Base-by-base conservation (phyloP, 192 early-diverging fungal genomes). In the Entomortierella parvispora region DNA sequence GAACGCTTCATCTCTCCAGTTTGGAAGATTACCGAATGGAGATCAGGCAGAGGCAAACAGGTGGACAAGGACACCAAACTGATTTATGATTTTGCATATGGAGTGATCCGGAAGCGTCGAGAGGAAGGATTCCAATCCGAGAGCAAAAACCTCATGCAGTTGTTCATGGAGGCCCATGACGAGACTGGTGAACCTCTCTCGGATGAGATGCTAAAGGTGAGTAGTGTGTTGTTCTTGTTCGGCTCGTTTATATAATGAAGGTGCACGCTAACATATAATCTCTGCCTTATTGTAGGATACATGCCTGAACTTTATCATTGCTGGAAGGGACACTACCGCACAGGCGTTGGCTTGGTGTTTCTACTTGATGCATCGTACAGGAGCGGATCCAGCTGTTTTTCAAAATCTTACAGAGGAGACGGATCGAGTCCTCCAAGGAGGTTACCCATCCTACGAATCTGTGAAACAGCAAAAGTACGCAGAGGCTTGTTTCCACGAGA, bases 281-380 rank as follows among this genome's bases (percentile, higher is more conserved):
- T n/a, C n/a, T n/a, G n/a, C n/a, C n/a, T n/a, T n/a, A n/a, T n/a
- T n/a, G n/a, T n/a, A n/a, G 31, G 86, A 88, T 31, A 74, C 81
- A 6, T 50, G 83, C n/a, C 52, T 83, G 45, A 88, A 86, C 66
- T 82, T 88, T 45, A 57, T 82, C 33, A 66, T 82, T 31, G 81
- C 81, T 12, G 81, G 81, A 34, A 79, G 90, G 49, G 82, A 89
- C 77, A 82, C 89, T 31, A 88, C 89, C 31, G 81, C 93, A 20
- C 82, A 75, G 33, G 78, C 76, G 31, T 79, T 90, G 15, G 68
- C 81, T 0, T 90, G 90, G 88, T 82, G 83, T 26, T 70, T 89
- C 34, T 85, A 79, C 28, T 58, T 82, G 40, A 54, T 76, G 12
- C 62, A 79, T 46, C 58, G 76, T 8, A 58, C 88, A 8, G 43